Base-by-base conservation (phyloP, 768 basidiomycete genomes). In the Lactarius hengduanensis region DNA sequence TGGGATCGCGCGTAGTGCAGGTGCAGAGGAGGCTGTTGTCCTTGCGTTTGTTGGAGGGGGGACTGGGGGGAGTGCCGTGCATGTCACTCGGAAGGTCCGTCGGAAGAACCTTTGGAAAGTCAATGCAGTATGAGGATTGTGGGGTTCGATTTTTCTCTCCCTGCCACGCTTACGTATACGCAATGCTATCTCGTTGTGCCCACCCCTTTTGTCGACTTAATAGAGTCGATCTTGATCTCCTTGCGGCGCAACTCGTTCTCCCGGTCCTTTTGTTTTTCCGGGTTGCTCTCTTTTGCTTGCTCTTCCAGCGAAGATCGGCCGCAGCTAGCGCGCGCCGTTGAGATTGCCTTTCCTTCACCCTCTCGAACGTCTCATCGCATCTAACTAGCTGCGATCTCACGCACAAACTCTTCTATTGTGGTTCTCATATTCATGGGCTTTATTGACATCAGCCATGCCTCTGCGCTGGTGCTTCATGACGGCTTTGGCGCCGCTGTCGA, bases 1-100 rank as follows among this genome's bases (percentile, higher is more conserved):
- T 73, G 86, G 87, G n/a, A 83, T 87, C 74, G 83, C 86, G 56
- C 85, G 87, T 68, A 88, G 86, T 61, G 79, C 82, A 68, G 86
- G 89, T 63, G 86, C 85, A 66, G 91, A 92, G 76, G 93, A 95
- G 78, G 92, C 91, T n/a, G 93, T 96, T 53, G 93, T 96, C 61
- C 81, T 96, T 71, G 92, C 92, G 43, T 94, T 95, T 78, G 91
- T 91, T 65, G 89, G 86, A 68, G 82, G 80, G 71, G 87, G 81
- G 70, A 81, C 80, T 76, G 87, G 81, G 59, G 85, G 83, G 64
- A 92, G 87, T 72, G 85, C 89, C 62, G 92, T 96, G 71, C 91
- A 94, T 76, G 83, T 96, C 74, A 94, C 93, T 56, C 85, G 92
- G 70, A 94, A 95, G 78, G 80, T 89, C 80, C 89, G 89, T 78